Evolutionary conservation across 352 stramenopile genomes (phyloP).

Genomic region (Globisporangium viniferum): DNA sequence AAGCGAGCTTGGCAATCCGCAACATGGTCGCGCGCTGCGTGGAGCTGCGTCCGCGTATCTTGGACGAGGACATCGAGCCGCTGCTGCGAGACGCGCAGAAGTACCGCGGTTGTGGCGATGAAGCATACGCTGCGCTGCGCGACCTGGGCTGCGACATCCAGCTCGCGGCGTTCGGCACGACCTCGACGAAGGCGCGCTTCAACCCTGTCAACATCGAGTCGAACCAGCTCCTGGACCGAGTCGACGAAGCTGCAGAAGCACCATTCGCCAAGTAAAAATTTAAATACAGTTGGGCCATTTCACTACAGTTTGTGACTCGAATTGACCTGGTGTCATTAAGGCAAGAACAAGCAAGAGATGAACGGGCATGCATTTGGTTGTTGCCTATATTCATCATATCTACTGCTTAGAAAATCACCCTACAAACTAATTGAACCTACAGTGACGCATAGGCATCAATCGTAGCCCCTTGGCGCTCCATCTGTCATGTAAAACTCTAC

Average conservation of each 20-base stretch:
- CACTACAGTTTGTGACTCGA: too few species aligned
- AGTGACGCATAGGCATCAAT: too few species aligned
- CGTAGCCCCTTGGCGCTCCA: too few species aligned
- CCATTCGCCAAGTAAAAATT: constrained; percentile 22
- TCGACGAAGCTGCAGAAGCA: constrained; percentile 51
- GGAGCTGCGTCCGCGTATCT: constrained; percentile 54
- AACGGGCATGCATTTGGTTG: too few species aligned
- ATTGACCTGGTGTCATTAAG: too few species aligned
- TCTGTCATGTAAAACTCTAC: neutral
- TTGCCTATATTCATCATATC: too few species aligned
- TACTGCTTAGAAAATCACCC: too few species aligned
- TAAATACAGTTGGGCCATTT: neutral
- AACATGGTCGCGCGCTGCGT: constrained; percentile 71
- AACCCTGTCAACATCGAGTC: constrained; percentile 67
- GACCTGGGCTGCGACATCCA: constrained; percentile 74
- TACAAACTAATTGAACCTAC: too few species aligned
- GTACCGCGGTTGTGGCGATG: constrained; percentile 65
- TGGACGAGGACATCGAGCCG: constrained; percentile 64
- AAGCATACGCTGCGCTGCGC: constrained; percentile 73
- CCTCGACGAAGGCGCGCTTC: constrained; percentile 38
- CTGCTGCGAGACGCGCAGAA: constrained; percentile 60
- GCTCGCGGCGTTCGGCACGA: constrained; percentile 52
- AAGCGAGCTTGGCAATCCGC: constrained; percentile 76
- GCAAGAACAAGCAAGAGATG: too few species aligned
- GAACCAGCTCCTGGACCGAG: constrained; percentile 43